Conservation (phyloP, 2,329 filamentous ascomycete genomes). For the Passalora sequoiae region DNA sequence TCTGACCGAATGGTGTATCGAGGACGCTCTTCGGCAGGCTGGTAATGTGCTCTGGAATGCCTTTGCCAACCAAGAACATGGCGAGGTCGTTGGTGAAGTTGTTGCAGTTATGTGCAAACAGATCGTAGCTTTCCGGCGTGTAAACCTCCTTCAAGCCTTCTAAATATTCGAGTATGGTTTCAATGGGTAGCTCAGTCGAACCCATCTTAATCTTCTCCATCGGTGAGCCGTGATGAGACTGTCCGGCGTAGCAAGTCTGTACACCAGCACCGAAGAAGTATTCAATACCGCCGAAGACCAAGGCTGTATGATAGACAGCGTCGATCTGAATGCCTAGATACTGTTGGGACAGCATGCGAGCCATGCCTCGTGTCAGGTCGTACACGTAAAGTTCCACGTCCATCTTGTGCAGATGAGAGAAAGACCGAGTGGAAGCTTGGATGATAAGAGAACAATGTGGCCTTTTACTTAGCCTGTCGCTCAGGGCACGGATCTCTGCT, state of each 20-base stretch:
- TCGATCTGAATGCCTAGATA: constrained; percentile 70
- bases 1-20: constrained; percentile 79
- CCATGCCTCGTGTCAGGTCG: constrained; percentile 44
- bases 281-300: constrained; percentile 78
- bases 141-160: constrained; percentile 79
- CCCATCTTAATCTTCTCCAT: constrained; percentile 73
- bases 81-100: constrained; percentile 93
- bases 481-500: not conserved
- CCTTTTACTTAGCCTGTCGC: not conserved
- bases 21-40: constrained; percentile 81
- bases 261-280: constrained; percentile 89
- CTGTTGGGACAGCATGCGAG: constrained; percentile 49
- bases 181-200: constrained; percentile 68
- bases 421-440: not conserved
- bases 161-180: constrained; percentile 80
- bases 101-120: constrained; percentile 91
- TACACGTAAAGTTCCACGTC: constrained; percentile 50
- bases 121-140: constrained; percentile 72
- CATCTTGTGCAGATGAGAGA: constrained; percentile 33
- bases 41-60: constrained; percentile 81
- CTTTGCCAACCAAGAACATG: constrained; percentile 81
- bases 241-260: constrained; percentile 71
- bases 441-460: not conserved
- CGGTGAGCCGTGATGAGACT: constrained; percentile 79
- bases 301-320: constrained; percentile 90